Evolutionary conservation across 179 eudicot species (phyloP), one percentile per base, ranked within the genome.

Genomic region (Sideroxylon spinosum): DNA sequence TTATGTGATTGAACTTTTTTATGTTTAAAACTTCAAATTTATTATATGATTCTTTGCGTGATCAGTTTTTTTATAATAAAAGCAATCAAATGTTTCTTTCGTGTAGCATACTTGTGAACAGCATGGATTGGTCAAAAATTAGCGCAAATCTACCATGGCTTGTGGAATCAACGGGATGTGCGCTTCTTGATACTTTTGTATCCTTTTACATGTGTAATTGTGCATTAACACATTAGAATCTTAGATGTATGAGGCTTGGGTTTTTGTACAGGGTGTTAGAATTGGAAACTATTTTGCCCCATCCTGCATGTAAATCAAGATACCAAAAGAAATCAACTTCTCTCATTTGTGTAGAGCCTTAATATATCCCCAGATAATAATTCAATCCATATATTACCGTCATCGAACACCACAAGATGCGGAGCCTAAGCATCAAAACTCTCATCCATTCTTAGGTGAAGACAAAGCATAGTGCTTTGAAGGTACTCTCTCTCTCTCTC

Each of bases 91-190:
- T 55, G 75, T 72, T 55, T n/a, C 32, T 32, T 64, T 23, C 3
- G 22, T 81, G 84, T 83, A 92, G 97, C 83, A 92, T 92, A 83
- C 90, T 92, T 72, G 89, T 87, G 68, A 89, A 77, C 81, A 92
- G 97, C 88, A 79, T 92, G 78, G 87, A 91, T 28, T 92, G 97
- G 97, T 84, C 83, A 73, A 91, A 84, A 83, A 75, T 92, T 67
- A 68, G 77, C 66, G 89, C 97, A 72, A 92, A 92, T 78, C 81
- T 92, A 32, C 93, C 97, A 64, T 92, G 97, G 97, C 85, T 92
- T 81, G 97, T 92, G 73, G 97, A 92, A 76, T 88, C 97, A 16
- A 90, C 89, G 63, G 95, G 95, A 29, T 92, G 95, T 52, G 88
- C 84, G 67, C 62, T 91, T 59, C 93, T 92, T 59, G 97, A 92